Conservation (phyloP, 169 alveolate genomes). For the Theileria luwenshuni region DNA sequence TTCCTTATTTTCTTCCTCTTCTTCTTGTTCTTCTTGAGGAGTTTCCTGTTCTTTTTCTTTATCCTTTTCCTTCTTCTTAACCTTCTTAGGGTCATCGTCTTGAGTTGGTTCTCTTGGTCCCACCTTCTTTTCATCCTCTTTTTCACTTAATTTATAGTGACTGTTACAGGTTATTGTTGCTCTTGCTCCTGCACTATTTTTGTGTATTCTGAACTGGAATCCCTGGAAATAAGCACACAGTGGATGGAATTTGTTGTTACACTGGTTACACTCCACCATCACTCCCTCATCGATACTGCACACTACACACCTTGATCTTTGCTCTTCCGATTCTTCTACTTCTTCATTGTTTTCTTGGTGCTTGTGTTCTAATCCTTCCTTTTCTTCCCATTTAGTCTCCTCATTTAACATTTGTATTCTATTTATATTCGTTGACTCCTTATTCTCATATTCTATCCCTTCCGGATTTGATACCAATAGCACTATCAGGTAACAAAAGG, state of each 20-base stretch:
- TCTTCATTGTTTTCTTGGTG: neutral
- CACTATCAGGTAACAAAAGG: slow-evolving; percentile 12
- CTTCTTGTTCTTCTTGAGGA: no score
- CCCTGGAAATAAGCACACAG: slow-evolving; percentile 79
- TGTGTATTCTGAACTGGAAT: slow-evolving; percentile 9
- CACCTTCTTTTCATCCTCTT: neutral
- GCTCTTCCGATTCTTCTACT: neutral
- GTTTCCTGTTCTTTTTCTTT: neutral
- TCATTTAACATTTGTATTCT: slow-evolving; percentile 31
- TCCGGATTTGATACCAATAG: neutral
- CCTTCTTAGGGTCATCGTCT: neutral
- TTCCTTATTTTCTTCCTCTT: neutral
- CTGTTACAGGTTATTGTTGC: neutral
- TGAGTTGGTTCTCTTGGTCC: neutral
- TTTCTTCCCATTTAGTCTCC: slow-evolving; percentile 4
- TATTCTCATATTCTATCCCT: neutral
- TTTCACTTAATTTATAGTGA: neutral
- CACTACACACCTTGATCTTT: slow-evolving; percentile 17
- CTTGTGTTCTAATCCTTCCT: neutral
- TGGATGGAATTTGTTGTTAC: slow-evolving; percentile 71
- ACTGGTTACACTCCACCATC: slow-evolving; percentile 47
- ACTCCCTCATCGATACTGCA: slow-evolving; percentile 52
- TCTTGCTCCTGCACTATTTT: neutral
- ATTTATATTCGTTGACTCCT: slow-evolving; percentile 23
- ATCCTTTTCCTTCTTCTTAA: neutral